A percentile compares a stretch with the other conserved stretches of the same genome.
These are phyloP conservation scores for Boehmeria nivea DNA, from an alignment of 306 rosid species.

Conservation along the genomic window DNA sequence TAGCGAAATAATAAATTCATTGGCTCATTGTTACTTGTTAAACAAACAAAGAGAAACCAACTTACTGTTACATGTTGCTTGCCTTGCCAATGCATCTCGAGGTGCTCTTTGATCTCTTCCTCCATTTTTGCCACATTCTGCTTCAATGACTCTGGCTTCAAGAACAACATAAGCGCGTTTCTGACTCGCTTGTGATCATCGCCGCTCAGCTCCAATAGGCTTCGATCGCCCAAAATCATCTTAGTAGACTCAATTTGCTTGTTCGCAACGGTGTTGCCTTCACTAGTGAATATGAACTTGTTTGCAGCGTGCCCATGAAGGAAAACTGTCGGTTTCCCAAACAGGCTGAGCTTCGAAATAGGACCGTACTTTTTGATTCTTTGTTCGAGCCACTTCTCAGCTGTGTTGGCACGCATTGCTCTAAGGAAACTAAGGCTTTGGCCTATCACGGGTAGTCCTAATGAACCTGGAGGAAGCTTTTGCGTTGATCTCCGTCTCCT, in stretches of 20 bases:
- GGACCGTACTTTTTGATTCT: slow-evolving; percentile 68
- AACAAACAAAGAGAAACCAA: not conserved
- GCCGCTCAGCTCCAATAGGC: slow-evolving; percentile 38
- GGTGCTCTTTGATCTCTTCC: too few species aligned
- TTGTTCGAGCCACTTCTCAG: slow-evolving; percentile 50
- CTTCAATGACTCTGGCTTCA: slow-evolving; percentile 74
- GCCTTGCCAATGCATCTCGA: not conserved
- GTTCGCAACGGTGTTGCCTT: slow-evolving; percentile 16
- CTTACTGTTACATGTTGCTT: not conserved
- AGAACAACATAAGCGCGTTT: slow-evolving; percentile 51
- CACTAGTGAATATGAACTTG: slow-evolving; percentile 44
- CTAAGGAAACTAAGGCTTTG: slow-evolving; percentile 56
- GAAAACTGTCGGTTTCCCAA: slow-evolving; percentile 66
- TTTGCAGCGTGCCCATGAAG: slow-evolving; percentile 64
- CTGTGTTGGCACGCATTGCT: slow-evolving; percentile 57
- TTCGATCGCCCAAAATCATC: slow-evolving; percentile 50
- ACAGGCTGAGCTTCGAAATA: slow-evolving; percentile 61
- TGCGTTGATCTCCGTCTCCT: slow-evolving; percentile 34
- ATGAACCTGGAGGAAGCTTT: slow-evolving; percentile 69
- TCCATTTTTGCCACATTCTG: slow-evolving; percentile 37
- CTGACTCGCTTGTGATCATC: slow-evolving; percentile 67
- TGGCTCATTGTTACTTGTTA: too few species aligned
- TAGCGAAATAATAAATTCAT: too few species aligned
- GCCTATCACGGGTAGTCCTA: slow-evolving; percentile 64
- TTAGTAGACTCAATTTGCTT: slow-evolving; percentile 43